phyloP scores from a whole-genome alignment of 768 basidiomycete genomes.

The Boletus edulis region DNA sequence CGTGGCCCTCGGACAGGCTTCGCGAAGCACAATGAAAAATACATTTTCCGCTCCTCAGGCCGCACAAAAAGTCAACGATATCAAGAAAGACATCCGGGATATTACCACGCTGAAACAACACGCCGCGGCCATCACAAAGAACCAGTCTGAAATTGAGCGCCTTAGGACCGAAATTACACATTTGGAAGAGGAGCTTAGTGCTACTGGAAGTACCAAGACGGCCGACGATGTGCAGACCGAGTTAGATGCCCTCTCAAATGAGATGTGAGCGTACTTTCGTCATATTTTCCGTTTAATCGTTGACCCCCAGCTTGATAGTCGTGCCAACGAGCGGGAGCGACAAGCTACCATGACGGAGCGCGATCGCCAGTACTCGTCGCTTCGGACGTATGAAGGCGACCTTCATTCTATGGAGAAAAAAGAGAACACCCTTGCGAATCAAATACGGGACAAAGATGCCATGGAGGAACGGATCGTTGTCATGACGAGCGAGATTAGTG shows the following conservation, averaged over 20 bases:
- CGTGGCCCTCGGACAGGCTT: conserved; percentile 8
- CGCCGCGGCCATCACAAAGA: conserved; percentile 53
- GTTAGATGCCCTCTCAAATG: conserved; percentile 56
- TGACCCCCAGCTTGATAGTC: conserved; percentile 39
- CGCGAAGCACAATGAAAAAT: neutral
- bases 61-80: conserved; percentile 45
- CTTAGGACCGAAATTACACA: conserved; percentile 59
- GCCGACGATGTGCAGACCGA: conserved; percentile 83
- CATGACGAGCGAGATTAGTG: conserved; percentile 56
- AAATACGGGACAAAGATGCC: conserved; percentile 56
- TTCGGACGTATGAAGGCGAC: conserved; percentile 57
- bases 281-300: neutral
- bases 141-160: conserved; percentile 56
- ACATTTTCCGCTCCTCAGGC: conserved; percentile 37
- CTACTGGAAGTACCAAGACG: conserved; percentile 77
- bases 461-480: conserved; percentile 55
- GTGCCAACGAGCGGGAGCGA: conserved; percentile 62
- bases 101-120: conserved; percentile 59
- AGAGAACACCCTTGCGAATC: conserved; percentile 53
- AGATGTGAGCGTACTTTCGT: conserved; percentile 53
- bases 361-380: conserved; percentile 53
- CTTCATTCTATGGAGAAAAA: conserved; percentile 62
- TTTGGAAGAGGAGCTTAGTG: conserved; percentile 66
- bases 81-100: conserved; percentile 62
- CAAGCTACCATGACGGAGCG: conserved; percentile 55